These are phyloP conservation scores for Hordeum pubiflorum DNA, from an alignment of 202 grass and related monocot species.

Conservation along the genomic window DNA sequence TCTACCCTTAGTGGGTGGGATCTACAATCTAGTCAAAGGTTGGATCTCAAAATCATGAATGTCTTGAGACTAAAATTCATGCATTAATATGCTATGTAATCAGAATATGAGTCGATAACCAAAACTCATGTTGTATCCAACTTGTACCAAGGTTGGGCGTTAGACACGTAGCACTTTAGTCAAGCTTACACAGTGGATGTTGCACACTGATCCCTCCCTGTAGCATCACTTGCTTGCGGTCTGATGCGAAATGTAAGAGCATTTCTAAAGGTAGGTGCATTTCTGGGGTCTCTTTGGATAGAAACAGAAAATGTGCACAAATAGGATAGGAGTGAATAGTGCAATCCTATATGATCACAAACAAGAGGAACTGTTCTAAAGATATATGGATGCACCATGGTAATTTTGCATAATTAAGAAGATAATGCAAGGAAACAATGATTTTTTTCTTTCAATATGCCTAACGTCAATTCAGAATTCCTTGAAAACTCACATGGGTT, in stretches of 20 bases:
- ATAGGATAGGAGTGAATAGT: not conserved
- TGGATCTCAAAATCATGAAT: not conserved
- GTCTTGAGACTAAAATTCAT: not conserved
- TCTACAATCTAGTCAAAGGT: not conserved
- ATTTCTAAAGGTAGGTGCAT: not conserved
- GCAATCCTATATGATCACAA: not conserved
- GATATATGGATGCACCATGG: too few species aligned
- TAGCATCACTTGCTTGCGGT: not conserved
- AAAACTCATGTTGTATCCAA: not conserved
- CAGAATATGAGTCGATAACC: not conserved
- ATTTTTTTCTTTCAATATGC: not conserved
- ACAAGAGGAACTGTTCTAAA: too few species aligned
- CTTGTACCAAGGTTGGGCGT: too few species aligned
- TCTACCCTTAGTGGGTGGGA: not conserved
- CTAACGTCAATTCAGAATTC: not conserved
- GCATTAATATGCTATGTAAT: not conserved
- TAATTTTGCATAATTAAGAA: too few species aligned
- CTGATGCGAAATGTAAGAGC: not conserved
- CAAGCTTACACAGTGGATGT: not conserved
- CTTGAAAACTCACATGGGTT: not conserved
- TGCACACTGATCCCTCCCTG: not conserved
- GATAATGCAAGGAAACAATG: not conserved
- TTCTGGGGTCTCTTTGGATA: not conserved
- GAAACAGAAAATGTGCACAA: not conserved
- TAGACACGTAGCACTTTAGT: not conserved